phyloP scores from a whole-genome alignment of 2,329 filamentous ascomycete species.

The Cryphonectria carpinicola region DNA sequence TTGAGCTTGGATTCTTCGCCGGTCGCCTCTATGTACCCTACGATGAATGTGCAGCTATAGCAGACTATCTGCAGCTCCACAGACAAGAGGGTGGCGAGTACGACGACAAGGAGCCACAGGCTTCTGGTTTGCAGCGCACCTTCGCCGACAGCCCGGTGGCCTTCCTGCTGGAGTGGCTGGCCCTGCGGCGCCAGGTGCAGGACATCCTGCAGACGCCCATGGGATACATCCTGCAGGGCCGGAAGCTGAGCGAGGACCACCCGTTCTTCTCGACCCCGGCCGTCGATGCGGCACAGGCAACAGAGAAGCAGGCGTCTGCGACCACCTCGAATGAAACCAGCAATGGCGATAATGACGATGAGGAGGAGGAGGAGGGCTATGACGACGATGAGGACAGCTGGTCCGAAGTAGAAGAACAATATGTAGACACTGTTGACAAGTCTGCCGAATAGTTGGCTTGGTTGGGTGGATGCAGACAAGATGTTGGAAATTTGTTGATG shows the following conservation, averaged over 20 bases:
- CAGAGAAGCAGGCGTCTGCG: neutral
- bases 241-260: conserved; percentile 50
- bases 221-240: conserved; percentile 59
- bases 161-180: conserved; percentile 62
- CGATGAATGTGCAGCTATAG: conserved; percentile 46
- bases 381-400: neutral
- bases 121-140: neutral
- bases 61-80: conserved; percentile 39
- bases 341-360: conserved; percentile 5
- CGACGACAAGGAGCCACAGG: neutral
- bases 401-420: neutral
- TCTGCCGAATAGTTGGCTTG: neutral
- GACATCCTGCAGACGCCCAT: conserved; percentile 64
- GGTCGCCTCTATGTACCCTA: conserved; percentile 64
- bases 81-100: conserved; percentile 14
- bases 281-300: neutral
- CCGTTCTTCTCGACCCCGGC: conserved; percentile 50
- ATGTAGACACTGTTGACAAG: neutral
- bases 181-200: conserved; percentile 56
- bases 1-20: conserved; percentile 63
- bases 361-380: neutral
- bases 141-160: conserved; percentile 42
- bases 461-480: neutral
- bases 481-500: neutral
- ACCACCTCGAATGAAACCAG: neutral